Evolutionary conservation across 1,139 yeast genomes (phyloP).

Genomic region (Scheffersomyces titani): DNA sequence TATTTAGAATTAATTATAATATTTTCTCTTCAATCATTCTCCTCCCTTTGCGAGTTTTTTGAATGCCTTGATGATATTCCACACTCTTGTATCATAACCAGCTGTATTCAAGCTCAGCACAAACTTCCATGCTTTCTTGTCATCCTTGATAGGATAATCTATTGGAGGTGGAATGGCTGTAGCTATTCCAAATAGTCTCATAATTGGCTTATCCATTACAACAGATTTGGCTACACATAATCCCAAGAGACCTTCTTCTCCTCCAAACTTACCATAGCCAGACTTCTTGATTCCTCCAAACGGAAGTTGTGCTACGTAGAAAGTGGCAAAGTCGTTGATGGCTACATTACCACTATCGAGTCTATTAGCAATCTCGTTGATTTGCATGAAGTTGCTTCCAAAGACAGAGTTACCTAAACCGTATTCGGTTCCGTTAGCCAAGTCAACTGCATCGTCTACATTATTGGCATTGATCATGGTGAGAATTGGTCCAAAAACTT

Average conservation of each 20-base stretch:
- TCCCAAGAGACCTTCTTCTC: slow-evolving; percentile 92
- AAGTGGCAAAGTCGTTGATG: slow-evolving; percentile 95
- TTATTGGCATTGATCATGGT: slow-evolving; percentile 71
- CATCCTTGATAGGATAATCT: slow-evolving; percentile 87
- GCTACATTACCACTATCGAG: slow-evolving; percentile 89
- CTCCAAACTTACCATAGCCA: slow-evolving; percentile 96
- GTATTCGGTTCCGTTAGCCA: slow-evolving; percentile 85
- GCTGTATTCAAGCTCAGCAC: slow-evolving; percentile 79
- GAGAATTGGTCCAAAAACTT: slow-evolving; percentile 87
- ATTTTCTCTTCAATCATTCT: slow-evolving; percentile 2
- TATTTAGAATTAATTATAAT: background rate
- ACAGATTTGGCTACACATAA: slow-evolving; percentile 83
- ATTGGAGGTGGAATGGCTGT: slow-evolving; percentile 83
- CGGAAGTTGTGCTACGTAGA: slow-evolving; percentile 91
- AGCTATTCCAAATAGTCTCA: slow-evolving; percentile 57
- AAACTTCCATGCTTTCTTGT: slow-evolving; percentile 83
- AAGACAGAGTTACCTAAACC: slow-evolving; percentile 93
- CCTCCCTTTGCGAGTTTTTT: slow-evolving; percentile 43
- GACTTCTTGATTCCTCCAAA: slow-evolving; percentile 93
- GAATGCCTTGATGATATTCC: slow-evolving; percentile 57
- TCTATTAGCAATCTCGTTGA: slow-evolving; percentile 62
- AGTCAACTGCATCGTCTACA: slow-evolving; percentile 67
- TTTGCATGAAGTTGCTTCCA: slow-evolving; percentile 58
- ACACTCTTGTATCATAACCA: slow-evolving; percentile 76
- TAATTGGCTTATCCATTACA: slow-evolving; percentile 78